A percentile compares a stretch with the other conserved stretches of the same genome.
Evolutionary conservation across 2,329 filamentous ascomycete species (phyloP).

Genomic region (Pseudofabraea citricarpa): DNA sequence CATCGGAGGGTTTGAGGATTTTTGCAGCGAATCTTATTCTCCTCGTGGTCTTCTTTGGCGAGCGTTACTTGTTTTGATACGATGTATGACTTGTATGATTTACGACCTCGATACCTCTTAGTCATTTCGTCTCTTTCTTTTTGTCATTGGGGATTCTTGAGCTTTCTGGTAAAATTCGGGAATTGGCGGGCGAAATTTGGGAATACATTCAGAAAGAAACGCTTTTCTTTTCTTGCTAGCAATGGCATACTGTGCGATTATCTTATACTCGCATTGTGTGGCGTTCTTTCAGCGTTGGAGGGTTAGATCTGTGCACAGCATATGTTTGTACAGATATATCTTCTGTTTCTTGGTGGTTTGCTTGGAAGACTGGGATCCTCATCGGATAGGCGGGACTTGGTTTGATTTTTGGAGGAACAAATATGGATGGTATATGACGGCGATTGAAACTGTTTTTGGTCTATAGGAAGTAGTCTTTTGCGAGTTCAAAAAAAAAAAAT

Average conservation of each 20-base stretch:
- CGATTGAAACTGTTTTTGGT: too few relatives aligned
- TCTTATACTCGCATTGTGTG: constrained; percentile 16
- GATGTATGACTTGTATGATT: constrained; percentile 18
- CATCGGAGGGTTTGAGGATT: constrained; percentile 13
- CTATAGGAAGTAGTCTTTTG: too few relatives aligned
- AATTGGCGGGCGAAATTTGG: not conserved
- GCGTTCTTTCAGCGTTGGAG: constrained; percentile 5
- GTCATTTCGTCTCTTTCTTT: constrained; percentile 6
- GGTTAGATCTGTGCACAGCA: constrained; percentile 1
- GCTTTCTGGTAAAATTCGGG: too few relatives aligned
- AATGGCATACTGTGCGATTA: constrained; percentile 21
- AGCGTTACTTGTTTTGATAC: constrained; percentile 22
- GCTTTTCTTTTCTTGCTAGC: constrained; percentile 15
- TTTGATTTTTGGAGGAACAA: too few relatives aligned
- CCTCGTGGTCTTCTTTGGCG: constrained; percentile 2
- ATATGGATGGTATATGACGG: too few relatives aligned
- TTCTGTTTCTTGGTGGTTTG: not conserved
- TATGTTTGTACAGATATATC: not conserved
- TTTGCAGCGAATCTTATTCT: constrained; percentile 14
- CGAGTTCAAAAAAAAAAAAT: too few relatives aligned
- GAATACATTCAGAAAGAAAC: not conserved
- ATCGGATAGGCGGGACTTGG: not conserved
- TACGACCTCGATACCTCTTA: constrained; percentile 22
- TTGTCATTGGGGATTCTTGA: too few relatives aligned
- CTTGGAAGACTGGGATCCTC: not conserved